Evolutionary conservation across 371 early-diverging fungal genomes (phyloP).

Genomic region (Apophysomyces sp.): DNA sequence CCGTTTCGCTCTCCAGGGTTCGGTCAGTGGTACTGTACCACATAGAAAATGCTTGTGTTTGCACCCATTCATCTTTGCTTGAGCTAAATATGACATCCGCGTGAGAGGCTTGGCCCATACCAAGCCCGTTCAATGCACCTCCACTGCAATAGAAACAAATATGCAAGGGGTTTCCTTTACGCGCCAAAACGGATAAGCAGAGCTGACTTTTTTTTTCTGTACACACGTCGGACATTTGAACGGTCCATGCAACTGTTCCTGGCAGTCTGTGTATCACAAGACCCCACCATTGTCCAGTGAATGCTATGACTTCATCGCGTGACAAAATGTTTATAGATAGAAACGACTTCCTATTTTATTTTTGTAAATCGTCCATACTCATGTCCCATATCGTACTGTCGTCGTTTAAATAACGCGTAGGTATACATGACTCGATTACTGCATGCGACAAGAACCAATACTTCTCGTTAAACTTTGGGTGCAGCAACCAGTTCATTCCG

Average conservation of each 20-base stretch:
- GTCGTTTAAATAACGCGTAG: neutral
- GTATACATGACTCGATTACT: neutral
- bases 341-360: neutral
- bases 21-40: neutral
- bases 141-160: too few species aligned
- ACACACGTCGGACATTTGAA: neutral
- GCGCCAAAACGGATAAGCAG: neutral
- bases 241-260: neutral
- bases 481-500: slow-evolving; percentile 45
- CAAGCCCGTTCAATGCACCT: neutral
- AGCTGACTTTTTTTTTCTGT: neutral
- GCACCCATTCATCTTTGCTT: neutral
- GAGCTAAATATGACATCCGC: neutral
- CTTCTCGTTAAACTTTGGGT: slow-evolving; percentile 40
- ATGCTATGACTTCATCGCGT: neutral
- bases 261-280: neutral
- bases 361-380: neutral
- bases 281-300: slow-evolving; percentile 2
- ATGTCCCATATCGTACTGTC: neutral
- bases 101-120: neutral
- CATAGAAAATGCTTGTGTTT: neutral
- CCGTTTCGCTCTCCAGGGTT: neutral
- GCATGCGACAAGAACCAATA: slow-evolving; percentile 49
- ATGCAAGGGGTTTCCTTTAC: too few species aligned
- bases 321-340: neutral